Evolutionary conservation across 176 grass and related monocot genomes (phyloP).

Genomic region (Oropetium thomaeum): DNA sequence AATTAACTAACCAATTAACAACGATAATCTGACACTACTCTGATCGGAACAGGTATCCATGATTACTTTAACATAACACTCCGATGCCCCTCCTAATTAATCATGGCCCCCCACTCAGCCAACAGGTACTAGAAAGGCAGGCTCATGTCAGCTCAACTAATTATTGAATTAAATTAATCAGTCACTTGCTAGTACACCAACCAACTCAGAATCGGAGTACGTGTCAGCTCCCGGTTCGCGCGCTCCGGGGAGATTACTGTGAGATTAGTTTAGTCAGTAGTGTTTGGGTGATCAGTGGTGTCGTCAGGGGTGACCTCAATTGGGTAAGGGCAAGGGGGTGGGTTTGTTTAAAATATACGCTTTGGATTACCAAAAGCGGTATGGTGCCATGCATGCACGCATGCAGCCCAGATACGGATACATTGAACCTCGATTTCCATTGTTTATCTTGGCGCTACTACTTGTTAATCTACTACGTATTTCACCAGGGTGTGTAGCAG

Average conservation of each 20-base stretch:
- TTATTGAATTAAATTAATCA: not conserved
- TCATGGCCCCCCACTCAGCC: slow-evolving; percentile 20
- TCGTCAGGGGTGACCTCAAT: slow-evolving; percentile 53
- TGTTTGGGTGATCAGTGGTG: not conserved
- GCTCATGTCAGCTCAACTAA: slow-evolving; percentile 14
- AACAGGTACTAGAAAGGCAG: not conserved
- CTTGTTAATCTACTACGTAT: not conserved
- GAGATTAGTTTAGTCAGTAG: not conserved
- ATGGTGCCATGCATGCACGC: not conserved
- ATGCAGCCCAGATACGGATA: not conserved
- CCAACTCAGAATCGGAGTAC: not conserved
- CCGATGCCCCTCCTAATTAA: not conserved
- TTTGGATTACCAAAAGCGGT: not conserved
- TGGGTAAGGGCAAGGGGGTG: not conserved
- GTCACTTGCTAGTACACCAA: slow-evolving; percentile 8
- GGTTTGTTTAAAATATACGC: not conserved
- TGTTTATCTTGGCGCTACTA: not conserved
- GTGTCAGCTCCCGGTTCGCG: not conserved
- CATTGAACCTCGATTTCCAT: not conserved
- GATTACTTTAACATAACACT: not conserved
- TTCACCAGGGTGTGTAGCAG: no score
- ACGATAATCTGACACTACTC: not conserved
- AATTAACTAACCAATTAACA: not conserved
- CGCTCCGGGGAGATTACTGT: not conserved
- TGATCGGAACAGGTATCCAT: not conserved